phyloP scores from a whole-genome alignment of 108 stramenopile genomes.

The Hondaea fermentalgiana region DNA sequence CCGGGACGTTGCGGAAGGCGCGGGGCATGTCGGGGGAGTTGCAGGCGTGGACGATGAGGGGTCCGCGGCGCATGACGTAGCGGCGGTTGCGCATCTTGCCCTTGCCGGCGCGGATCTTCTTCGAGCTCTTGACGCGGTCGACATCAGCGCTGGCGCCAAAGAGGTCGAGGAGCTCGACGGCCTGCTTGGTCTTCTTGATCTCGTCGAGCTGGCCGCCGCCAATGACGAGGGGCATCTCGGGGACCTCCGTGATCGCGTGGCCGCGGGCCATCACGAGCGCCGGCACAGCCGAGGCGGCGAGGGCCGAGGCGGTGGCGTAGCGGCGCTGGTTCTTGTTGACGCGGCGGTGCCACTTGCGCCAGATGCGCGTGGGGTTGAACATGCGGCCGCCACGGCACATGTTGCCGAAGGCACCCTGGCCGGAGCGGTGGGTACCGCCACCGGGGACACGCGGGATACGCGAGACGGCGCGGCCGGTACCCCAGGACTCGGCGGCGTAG shows the following conservation, averaged over 20 bases:
- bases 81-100: slow-evolving; percentile 98
- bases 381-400: slow-evolving; percentile 95
- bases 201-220: slow-evolving; percentile 62
- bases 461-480: slow-evolving; percentile 98
- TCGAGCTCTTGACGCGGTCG: slow-evolving; percentile 85
- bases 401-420: slow-evolving; percentile 98
- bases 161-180: slow-evolving; percentile 74
- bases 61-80: slow-evolving; percentile 88
- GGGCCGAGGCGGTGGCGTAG: slow-evolving; percentile 90
- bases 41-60: slow-evolving; percentile 77
- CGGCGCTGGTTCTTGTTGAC: slow-evolving; percentile 89
- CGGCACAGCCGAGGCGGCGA: slow-evolving; percentile 92
- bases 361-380: slow-evolving; percentile 98
- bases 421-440: slow-evolving; percentile 94
- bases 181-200: slow-evolving; percentile 78
- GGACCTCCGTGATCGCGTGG: slow-evolving; percentile 86
- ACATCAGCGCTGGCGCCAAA: slow-evolving; percentile 88
- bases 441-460: slow-evolving; percentile 99
- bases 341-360: slow-evolving; percentile 98
- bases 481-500: slow-evolving; percentile 91
- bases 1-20: slow-evolving; percentile 93
- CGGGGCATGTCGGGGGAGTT: slow-evolving; percentile 59
- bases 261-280: slow-evolving; percentile 97
- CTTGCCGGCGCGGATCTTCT: slow-evolving; percentile 90
- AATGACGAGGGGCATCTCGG: slow-evolving; percentile 92